Conservation (phyloP, 352 stramenopile species). For the Aphanomyces invadans region DNA sequence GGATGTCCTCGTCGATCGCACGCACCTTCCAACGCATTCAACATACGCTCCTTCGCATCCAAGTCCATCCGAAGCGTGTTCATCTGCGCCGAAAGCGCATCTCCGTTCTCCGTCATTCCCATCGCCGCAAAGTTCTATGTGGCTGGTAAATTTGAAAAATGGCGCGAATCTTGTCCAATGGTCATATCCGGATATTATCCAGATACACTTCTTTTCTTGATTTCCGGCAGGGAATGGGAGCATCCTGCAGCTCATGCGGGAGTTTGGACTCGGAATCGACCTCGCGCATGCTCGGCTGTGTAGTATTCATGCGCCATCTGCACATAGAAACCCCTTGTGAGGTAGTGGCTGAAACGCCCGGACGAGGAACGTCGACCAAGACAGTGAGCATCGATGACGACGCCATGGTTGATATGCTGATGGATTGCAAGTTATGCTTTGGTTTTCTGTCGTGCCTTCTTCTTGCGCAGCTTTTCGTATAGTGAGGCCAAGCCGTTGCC, state of each 20-base stretch:
- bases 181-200: neutral
- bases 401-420: no score
- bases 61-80: neutral
- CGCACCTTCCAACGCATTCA: conserved; percentile 14
- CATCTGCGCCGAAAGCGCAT: neutral
- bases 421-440: neutral
- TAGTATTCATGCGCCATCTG: no score
- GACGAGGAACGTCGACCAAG: no score
- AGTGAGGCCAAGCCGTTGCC: conserved; percentile 45
- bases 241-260: no score
- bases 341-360: no score
- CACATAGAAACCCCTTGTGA: no score
- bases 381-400: no score
- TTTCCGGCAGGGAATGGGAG: no score
- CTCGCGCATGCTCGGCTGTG: no score
- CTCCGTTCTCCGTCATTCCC: neutral
- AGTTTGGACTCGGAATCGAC: no score
- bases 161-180: neutral
- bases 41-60: neutral
- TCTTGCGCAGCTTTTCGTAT: conserved; percentile 64
- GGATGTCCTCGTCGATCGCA: neutral
- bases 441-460: conserved; percentile 5
- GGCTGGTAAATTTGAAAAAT: conserved; percentile 1
- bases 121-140: neutral
- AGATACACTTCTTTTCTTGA: no score